phyloP scores from a whole-genome alignment of 140 eudicot species.

The Stevia rebaudiana region DNA sequence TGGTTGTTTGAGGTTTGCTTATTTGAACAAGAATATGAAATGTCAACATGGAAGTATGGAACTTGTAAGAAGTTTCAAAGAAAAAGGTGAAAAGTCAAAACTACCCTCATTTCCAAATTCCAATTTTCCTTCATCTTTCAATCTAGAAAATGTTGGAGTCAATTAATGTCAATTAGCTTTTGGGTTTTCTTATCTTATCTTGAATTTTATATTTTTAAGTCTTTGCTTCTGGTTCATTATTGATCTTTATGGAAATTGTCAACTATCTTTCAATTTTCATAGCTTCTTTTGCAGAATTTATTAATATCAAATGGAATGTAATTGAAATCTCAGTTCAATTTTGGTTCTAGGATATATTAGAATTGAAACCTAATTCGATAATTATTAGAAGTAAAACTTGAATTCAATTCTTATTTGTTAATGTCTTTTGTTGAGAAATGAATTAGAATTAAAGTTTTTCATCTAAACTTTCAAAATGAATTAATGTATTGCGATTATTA shows the following conservation, averaged over 20 bases:
- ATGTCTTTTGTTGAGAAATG: too few relatives aligned
- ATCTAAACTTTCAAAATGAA: too few relatives aligned
- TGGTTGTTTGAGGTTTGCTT: not conserved
- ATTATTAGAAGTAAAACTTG: too few relatives aligned
- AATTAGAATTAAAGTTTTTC: too few relatives aligned
- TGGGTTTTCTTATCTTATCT: slow-evolving; percentile 1
- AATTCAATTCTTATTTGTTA: too few relatives aligned
- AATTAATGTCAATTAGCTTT: not conserved
- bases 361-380: too few relatives aligned
- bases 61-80: not conserved
- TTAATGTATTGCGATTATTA: too few relatives aligned
- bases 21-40: slow-evolving; percentile 3
- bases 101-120: not conserved
- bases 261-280: not conserved
- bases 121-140: too few relatives aligned
- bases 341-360: too few relatives aligned
- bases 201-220: not conserved
- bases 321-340: too few relatives aligned
- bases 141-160: not conserved
- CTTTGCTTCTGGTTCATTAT: not conserved
- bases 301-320: too few relatives aligned
- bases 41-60: not conserved
- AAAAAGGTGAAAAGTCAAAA: not conserved
- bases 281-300: too few relatives aligned
- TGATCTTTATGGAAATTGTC: not conserved